These are phyloP conservation scores for Canavalia gladiata DNA, from an alignment of 306 rosid species.

Conservation along the genomic window DNA sequence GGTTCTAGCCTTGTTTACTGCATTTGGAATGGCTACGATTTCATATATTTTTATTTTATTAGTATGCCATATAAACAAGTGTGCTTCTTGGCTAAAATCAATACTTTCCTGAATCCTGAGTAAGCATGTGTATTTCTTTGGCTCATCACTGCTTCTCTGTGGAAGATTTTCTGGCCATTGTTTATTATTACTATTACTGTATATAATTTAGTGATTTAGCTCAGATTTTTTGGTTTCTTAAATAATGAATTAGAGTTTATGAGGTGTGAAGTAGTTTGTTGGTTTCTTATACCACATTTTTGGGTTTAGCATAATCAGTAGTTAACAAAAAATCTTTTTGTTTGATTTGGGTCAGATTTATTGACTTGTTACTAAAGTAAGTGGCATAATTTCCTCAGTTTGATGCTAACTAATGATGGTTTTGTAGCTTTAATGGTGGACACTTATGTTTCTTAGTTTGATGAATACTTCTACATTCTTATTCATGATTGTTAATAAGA, in stretches of 20 bases:
- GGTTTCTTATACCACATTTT: conserved; percentile 19
- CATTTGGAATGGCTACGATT: conserved; percentile 13
- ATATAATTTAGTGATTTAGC: conserved; percentile 25
- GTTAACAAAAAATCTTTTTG: conserved; percentile 4
- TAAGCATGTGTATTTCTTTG: conserved; percentile 23
- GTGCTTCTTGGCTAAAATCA: not conserved
- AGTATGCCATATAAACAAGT: not conserved
- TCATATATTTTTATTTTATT: conserved; percentile 16
- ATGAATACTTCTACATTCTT: conserved; percentile 34
- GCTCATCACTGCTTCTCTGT: conserved; percentile 5
- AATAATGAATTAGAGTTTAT: not conserved
- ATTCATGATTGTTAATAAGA: conserved; percentile 7
- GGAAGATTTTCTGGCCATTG: conserved; percentile 30
- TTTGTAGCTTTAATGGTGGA: conserved; percentile 26
- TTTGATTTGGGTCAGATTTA: conserved; percentile 15
- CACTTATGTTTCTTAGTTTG: conserved; percentile 19
- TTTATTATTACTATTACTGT: conserved; percentile 12
- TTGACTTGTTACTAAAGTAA: conserved; percentile 18
- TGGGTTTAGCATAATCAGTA: conserved; percentile 27
- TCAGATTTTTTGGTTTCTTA: conserved; percentile 21
- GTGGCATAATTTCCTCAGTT: conserved; percentile 24
- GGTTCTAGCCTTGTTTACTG: conserved; percentile 25
- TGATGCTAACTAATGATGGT: conserved; percentile 16
- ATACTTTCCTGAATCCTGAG: conserved; percentile 10
- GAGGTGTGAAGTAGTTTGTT: conserved; percentile 5